Conservation (phyloP, 495 filamentous ascomycete species). For the Penicillium paxilli region DNA sequence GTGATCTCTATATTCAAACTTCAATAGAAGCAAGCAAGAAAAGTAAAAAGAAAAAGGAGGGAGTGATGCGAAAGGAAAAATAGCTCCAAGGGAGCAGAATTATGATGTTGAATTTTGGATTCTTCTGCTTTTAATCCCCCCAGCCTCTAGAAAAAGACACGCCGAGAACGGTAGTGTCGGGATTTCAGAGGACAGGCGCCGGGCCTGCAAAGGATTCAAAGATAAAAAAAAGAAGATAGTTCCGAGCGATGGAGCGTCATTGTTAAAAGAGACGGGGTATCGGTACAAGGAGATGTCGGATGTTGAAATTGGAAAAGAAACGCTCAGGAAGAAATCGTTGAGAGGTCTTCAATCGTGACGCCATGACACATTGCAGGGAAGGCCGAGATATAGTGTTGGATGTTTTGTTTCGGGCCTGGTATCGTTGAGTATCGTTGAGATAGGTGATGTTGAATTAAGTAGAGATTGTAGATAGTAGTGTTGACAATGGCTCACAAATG, state of each 20-base stretch:
- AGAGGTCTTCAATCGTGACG: slow-evolving; percentile 51
- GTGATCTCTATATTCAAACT: slow-evolving; percentile 12
- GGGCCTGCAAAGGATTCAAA: slow-evolving; percentile 12
- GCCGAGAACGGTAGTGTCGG: not conserved
- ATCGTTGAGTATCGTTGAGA: slow-evolving; percentile 45
- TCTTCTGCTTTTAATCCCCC: slow-evolving; percentile 20
- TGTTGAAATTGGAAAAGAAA: slow-evolving; percentile 45
- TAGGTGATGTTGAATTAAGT: slow-evolving; percentile 47
- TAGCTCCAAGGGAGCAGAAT: slow-evolving; percentile 12
- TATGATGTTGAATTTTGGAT: slow-evolving; percentile 40
- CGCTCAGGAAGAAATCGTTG: slow-evolving; percentile 53
- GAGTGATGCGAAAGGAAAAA: not conserved
- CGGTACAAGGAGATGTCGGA: slow-evolving; percentile 28
- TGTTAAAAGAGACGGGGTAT: slow-evolving; percentile 43
- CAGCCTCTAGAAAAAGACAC: not conserved
- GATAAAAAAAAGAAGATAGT: slow-evolving; percentile 26
- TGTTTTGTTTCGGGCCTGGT: slow-evolving; percentile 24
- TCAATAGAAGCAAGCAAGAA: slow-evolving; percentile 1
- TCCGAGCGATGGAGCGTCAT: slow-evolving; percentile 33
- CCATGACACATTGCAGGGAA: slow-evolving; percentile 42
- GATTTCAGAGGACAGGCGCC: slow-evolving; percentile 15
- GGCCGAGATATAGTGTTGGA: slow-evolving; percentile 32
- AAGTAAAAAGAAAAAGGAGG: slow-evolving; percentile 5
- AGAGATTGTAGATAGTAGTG: slow-evolving; percentile 21
- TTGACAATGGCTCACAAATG: slow-evolving; percentile 17